These are phyloP conservation scores for Fusarium brachygibbosum DNA, from an alignment of 2,329 filamentous ascomycete species.

Conservation along the genomic window DNA sequence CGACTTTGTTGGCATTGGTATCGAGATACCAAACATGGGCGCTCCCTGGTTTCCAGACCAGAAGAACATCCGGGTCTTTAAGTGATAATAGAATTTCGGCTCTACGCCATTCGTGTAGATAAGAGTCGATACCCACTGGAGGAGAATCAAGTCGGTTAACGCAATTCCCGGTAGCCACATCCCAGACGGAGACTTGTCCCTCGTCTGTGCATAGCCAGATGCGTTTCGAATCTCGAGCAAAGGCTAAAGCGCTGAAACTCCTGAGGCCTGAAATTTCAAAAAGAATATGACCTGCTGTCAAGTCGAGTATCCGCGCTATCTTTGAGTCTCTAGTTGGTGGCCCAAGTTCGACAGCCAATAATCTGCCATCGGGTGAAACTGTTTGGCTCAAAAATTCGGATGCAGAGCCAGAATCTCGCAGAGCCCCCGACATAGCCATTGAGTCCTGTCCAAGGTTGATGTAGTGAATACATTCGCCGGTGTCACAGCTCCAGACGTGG, in stretches of 20 bases:
- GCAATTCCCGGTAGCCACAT: neutral
- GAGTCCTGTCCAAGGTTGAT: neutral
- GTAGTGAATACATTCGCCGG: neutral
- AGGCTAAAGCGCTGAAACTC: rapidly evolving
- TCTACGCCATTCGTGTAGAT: too few relatives aligned
- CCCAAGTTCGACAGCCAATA: neutral
- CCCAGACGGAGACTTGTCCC: neutral
- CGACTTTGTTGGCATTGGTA: rapidly evolving
- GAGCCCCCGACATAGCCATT: rapidly evolving
- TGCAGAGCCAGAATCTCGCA: neutral
- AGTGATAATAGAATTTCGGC: neutral
- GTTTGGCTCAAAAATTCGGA: rapidly evolving
- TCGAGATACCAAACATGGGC: neutral
- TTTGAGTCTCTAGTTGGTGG: too few relatives aligned
- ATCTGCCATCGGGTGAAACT: neutral
- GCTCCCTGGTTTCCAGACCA: rapidly evolving
- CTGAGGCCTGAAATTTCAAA: rapidly evolving
- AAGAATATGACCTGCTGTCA: neutral
- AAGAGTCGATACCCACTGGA: too few relatives aligned
- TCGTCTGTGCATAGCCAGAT: neutral
- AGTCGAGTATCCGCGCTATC: neutral
- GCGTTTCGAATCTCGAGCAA: neutral
- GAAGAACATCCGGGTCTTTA: too few relatives aligned
- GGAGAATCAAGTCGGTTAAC: neutral
- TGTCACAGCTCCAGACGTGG: neutral